Evolutionary conservation across 2,329 filamentous ascomycete species (phyloP), one percentile per base, ranked within the genome.

Genomic region (Xylaria digitata): DNA sequence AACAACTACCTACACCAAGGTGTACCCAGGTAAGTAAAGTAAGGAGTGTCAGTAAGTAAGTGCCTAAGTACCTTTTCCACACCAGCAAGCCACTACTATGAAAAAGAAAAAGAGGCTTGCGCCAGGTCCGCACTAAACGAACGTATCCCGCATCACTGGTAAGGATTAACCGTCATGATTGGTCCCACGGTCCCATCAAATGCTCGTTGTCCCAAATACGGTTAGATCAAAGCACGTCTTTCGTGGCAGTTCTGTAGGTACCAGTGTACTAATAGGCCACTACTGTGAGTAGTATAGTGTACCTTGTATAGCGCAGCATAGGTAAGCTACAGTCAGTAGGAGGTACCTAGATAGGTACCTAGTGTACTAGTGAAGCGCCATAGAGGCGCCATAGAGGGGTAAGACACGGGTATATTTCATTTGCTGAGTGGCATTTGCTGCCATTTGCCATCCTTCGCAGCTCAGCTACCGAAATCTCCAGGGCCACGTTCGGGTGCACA

Each of bases 151-250:
- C 59, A 61, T 64, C 56, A 42, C 37, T 64, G 67, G 67, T 67
- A 66, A 40, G 30, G 55, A 58, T 50, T 45, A 7, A 37, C 13
- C 17, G 32, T 32, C 23, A 34, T 66, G 67, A 67, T 64, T 67
- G 67, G 67, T 61, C 56, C 56, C 67, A 61, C 64, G 67, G 67
- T 61, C 52, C 56, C 67, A 61, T 53, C 53, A 64, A 59, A 69
- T 61, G 67, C 60, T 48, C n/a, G 56, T 52, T 21, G 52, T 13
- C 11, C 32, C 40, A 1, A 60, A 63, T 48, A 7, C 26, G 64
- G 67, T 56, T 67, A 67, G 67, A 48, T 26, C 30, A 26, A 26
- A 45, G 60, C 52, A 53, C 49, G 49, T 57, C 55, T 59, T 48
- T 40, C 57, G 58, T 59, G 53, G 60, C 64, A 54, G 40, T 30